A percentile compares a stretch with the other conserved stretches of the same genome.
phyloP scores from a whole-genome alignment of 2,329 filamentous ascomycete genomes.

The Phyllosticta capitalensis region DNA sequence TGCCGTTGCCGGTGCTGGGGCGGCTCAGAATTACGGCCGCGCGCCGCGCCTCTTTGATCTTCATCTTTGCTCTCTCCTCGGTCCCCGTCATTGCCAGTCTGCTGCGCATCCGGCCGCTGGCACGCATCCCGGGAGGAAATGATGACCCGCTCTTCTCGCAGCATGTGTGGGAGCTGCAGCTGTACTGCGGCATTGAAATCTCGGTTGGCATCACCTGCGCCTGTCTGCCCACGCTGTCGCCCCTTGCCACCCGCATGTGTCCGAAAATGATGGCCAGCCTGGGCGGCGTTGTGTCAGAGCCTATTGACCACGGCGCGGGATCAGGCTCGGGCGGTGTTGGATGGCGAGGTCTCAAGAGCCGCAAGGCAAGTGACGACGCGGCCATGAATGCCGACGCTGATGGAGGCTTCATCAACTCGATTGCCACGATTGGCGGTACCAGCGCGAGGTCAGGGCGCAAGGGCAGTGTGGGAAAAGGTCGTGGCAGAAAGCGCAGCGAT shows the following conservation, averaged over 20 bases:
- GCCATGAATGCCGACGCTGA: background rate
- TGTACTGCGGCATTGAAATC: background rate
- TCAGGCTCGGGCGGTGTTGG: background rate
- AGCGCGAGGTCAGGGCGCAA: background rate
- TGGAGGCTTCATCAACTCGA: background rate
- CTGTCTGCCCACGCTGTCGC: background rate
- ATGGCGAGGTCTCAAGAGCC: background rate
- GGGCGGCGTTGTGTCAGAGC: background rate
- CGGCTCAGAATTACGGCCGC: background rate
- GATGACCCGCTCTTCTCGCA: background rate
- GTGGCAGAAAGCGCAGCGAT: background rate
- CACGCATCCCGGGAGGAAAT: background rate
- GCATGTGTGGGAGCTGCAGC: background rate
- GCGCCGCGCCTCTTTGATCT: background rate
- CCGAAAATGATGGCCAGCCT: background rate
- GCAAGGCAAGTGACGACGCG: background rate
- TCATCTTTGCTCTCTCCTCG: background rate
- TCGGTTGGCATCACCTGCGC: background rate
- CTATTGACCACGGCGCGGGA: background rate
- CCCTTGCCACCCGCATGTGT: background rate
- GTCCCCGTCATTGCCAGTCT: background rate
- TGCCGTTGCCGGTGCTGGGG: background rate
- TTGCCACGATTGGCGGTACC: background rate
- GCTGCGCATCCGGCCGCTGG: background rate
- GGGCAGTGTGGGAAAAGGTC: background rate